A percentile compares a stretch with the other conserved stretches of the same genome.
These are phyloP conservation scores for Jackrogersella multiformis DNA, from an alignment of 495 filamentous ascomycete species.

Conservation along the genomic window DNA sequence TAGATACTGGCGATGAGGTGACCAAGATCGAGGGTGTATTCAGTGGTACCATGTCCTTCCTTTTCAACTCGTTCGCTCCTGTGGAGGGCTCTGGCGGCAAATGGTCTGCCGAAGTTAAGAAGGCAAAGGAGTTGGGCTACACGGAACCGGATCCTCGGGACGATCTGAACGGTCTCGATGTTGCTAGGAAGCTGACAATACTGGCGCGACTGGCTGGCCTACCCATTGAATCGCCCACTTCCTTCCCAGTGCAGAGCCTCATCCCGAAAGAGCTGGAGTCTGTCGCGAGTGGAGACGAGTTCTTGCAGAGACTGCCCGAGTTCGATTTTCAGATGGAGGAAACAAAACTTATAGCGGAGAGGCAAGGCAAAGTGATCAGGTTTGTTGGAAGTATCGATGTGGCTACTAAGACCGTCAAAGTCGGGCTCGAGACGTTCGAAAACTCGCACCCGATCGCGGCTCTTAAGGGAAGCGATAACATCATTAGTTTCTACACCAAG, in stretches of 20 bases:
- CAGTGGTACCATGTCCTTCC: slow-evolving; percentile 93
- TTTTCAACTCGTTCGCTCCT: slow-evolving; percentile 94
- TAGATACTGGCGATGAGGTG: slow-evolving; percentile 88
- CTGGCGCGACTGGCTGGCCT: slow-evolving; percentile 85
- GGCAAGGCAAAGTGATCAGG: slow-evolving; percentile 87
- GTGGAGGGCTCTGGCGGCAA: slow-evolving; percentile 71
- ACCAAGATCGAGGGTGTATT: slow-evolving; percentile 94
- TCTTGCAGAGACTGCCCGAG: slow-evolving; percentile 75
- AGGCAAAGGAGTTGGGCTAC: slow-evolving; percentile 93
- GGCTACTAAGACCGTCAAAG: slow-evolving; percentile 75
- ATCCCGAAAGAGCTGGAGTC: slow-evolving; percentile 85
- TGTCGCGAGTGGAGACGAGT: slow-evolving; percentile 78
- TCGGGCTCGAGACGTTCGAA: slow-evolving; percentile 88
- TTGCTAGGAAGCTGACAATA: slow-evolving; percentile 96
- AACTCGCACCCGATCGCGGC: slow-evolving; percentile 86
- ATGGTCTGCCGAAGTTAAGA: slow-evolving; percentile 87
- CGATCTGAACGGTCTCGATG: slow-evolving; percentile 95
- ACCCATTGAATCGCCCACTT: slow-evolving; percentile 75
- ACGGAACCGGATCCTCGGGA: slow-evolving; percentile 97
- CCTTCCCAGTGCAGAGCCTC: slow-evolving; percentile 90
- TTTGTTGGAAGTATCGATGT: slow-evolving; percentile 96
- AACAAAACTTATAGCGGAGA: slow-evolving; percentile 78
- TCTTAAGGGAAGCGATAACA: slow-evolving; percentile 96
- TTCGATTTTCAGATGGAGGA: slow-evolving; percentile 88
- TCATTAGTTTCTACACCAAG: slow-evolving; percentile 97